Base-by-base conservation (phyloP, 352 stramenopile species). In the Paralagenidium karlingii region DNA sequence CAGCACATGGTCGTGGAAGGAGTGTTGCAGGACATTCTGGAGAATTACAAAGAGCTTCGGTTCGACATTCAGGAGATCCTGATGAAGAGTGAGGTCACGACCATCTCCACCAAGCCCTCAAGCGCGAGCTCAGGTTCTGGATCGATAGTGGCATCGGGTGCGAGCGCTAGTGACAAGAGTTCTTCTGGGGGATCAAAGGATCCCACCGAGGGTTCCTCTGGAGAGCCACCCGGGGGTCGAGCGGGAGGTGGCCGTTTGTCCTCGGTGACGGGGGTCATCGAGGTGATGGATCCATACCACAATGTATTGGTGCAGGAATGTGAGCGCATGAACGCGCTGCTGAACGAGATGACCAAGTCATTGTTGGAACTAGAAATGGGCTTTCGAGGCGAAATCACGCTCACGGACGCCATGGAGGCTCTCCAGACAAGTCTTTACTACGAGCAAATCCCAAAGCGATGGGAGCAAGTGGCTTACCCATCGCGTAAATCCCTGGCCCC, bases 251-350 rank as follows among this genome's bases (percentile, higher is more conserved):
- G 58, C 8, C 48, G 44, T 22, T 63, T 53, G 31, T 62, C 51
- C 20, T 82, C 54, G 9, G 65, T 55, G 11, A 49, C 58, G 2
- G 38, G 36, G 15, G 57, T 40, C 5, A 21, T 47, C 2, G 58
- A 60, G 3, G 43, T 58, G 5, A 79, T 94, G 59, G 76, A 90
- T 54, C 84, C 85, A 26, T 95, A 82, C 58, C 80, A 95, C 41
- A 95, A 78, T 11, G 84, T 95, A 20, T 49, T 96, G 40, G 51
- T 89, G 8, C 84, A 96, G 51, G 85, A 96, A 47, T 94, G 78
- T 31, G 82, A 93, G 43, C 69, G 63, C 15, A 91, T 95, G 68
- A 96, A 96, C 42, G 15, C 47, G 19, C 43, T 96, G 19, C 47
- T 96, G 13, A 45, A 66, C 5, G 55, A 66, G 43, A 94, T 96